These are phyloP conservation scores for Capsicum chinense DNA, from an alignment of 257 asterid species.

Conservation along the genomic window DNA sequence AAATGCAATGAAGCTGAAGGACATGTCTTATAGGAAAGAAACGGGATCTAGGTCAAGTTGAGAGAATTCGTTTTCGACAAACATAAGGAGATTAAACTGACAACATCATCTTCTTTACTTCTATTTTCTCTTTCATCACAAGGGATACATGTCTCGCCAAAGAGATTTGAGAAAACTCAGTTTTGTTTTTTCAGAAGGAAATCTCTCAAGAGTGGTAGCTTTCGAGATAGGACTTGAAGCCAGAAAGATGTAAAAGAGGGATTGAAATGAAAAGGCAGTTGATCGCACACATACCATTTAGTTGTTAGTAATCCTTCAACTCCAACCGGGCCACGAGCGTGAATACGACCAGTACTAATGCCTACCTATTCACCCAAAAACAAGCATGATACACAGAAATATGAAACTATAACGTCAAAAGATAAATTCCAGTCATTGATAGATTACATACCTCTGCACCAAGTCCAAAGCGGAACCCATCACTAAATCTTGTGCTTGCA, in stretches of 20 bases:
- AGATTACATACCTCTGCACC: constrained; percentile 83
- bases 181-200: neutral
- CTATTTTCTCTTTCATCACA: constrained; percentile 16
- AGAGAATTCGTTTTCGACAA: constrained; percentile 3
- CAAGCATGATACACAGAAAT: constrained; percentile 18
- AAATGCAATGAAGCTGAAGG: constrained; percentile 13
- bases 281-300: constrained; percentile 59
- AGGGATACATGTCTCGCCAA: neutral
- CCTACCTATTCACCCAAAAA: constrained; percentile 67
- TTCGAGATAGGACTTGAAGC: constrained; percentile 21
- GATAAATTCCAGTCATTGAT: neutral
- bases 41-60: constrained; percentile 16
- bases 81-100: neutral
- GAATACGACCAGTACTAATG: constrained; percentile 91
- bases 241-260: constrained; percentile 10
- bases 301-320: constrained; percentile 97
- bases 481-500: constrained; percentile 89
- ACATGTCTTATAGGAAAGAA: neutral
- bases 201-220: neutral
- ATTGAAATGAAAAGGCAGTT: neutral
- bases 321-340: constrained; percentile 99
- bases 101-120: constrained; percentile 17
- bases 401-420: constrained; percentile 7
- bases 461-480: constrained; percentile 92
- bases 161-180: constrained; percentile 15